Percentiles rank a stretch among this genome's conserved stretches.
These are phyloP conservation scores for Elongisporangium anandrum DNA, from an alignment of 352 stramenopile species.

Conservation along the genomic window DNA sequence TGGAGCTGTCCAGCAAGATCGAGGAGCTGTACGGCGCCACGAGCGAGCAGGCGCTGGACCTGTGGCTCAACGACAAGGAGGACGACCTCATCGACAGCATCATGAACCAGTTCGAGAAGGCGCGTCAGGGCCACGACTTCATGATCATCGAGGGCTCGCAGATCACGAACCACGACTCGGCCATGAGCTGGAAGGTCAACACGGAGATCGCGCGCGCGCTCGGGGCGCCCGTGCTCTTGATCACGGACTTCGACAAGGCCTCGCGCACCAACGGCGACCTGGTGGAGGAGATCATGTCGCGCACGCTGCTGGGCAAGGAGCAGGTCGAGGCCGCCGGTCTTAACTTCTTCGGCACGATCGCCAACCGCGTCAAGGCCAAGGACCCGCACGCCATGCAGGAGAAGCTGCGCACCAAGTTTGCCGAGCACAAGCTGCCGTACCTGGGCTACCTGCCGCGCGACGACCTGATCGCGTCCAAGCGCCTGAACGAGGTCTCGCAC, in stretches of 20 bases:
- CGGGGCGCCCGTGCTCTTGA: conserved; percentile 51
- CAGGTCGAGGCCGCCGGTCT: conserved; percentile 53
- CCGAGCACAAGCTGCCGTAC: conserved; percentile 42
- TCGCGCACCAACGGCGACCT: conserved; percentile 22
- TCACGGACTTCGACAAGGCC: conserved; percentile 46
- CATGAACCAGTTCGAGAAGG: conserved; percentile 50
- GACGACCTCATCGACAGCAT: conserved; percentile 74
- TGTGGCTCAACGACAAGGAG: conserved; percentile 48
- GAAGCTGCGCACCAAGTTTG: conserved; percentile 25
- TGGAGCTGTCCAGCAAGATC: conserved; percentile 39
- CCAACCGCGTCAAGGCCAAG: conserved; percentile 50
- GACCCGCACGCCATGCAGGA: conserved; percentile 35
- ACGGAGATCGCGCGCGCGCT: conserved; percentile 72
- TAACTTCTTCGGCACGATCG: conserved; percentile 68
- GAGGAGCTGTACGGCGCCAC: conserved; percentile 57
- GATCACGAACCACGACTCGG: conserved; percentile 58
- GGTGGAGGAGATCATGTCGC: conserved; percentile 47
- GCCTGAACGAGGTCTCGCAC: conserved; percentile 67
- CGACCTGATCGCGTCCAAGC: conserved; percentile 69
- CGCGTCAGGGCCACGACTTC: conserved; percentile 64
- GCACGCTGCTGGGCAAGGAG: conserved; percentile 53
- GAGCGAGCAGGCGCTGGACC: conserved; percentile 43
- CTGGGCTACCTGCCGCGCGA: conserved; percentile 66
- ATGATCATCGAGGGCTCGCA: conserved; percentile 81
- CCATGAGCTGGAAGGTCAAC: conserved; percentile 80